A percentile compares a stretch with the other conserved stretches of the same genome.
Evolutionary conservation across 2,329 filamentous ascomycete species (phyloP).

Genomic region (Pseudogymnoascus sp.): DNA sequence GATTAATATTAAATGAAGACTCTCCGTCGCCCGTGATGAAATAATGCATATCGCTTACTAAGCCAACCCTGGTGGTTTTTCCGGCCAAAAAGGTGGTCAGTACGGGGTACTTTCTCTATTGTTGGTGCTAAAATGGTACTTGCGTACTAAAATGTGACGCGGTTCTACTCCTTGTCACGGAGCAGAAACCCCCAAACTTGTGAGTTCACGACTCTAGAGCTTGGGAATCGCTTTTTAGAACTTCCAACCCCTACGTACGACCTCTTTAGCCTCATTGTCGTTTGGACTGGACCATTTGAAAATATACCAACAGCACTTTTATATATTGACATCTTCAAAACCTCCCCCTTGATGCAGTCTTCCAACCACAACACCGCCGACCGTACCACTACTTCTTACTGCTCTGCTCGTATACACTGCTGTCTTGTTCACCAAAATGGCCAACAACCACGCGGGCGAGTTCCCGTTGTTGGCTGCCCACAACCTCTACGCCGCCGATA

Average conservation of each 20-base stretch:
- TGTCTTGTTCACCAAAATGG: not conserved
- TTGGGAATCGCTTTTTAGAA: not conserved
- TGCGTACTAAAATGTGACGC: conserved; percentile 8
- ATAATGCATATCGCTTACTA: not conserved
- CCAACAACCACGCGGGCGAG: conserved; percentile 31
- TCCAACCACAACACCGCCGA: conserved; percentile 7
- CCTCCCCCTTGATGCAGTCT: conserved; percentile 3
- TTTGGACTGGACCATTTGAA: not conserved
- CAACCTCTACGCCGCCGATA: conserved; percentile 52
- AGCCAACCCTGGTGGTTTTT: conserved; percentile 1
- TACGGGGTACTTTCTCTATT: not conserved
- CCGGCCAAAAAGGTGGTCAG: conserved; percentile 7
- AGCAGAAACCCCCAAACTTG: conserved; percentile 1
- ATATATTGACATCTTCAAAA: conserved; percentile 3
- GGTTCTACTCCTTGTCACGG: conserved; percentile 7
- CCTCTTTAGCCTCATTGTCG: not conserved
- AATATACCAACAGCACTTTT: not conserved
- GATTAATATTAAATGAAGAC: conserved; percentile 6
- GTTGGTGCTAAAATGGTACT: conserved; percentile 3
- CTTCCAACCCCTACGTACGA: not conserved
- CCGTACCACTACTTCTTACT: not conserved
- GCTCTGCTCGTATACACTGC: not conserved
- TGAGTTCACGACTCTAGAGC: not conserved
- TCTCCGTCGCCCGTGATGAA: not conserved
- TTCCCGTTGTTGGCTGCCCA: conserved; percentile 49